Conservation (phyloP, 2,329 filamentous ascomycete species). For the Fusarium haematococcum region DNA sequence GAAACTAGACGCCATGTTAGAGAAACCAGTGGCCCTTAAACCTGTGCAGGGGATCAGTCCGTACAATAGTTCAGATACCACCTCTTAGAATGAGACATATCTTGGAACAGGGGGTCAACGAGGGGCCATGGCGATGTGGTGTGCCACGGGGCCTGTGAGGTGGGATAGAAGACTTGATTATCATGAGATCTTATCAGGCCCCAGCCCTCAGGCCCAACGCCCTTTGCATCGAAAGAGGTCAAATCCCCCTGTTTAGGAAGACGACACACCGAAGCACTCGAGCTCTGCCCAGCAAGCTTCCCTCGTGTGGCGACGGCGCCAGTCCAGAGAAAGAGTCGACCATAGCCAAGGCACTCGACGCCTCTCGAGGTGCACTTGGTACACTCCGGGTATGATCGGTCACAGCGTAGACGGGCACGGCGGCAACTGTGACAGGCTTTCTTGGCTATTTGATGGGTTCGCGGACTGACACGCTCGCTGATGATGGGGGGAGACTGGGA, state of each 20-base stretch:
- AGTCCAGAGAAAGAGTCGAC: conserved; percentile 65
- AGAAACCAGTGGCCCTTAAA: background rate
- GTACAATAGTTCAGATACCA: conserved; percentile 56
- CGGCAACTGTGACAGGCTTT: conserved; percentile 65
- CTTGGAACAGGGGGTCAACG: conserved; percentile 60
- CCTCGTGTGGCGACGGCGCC: conserved; percentile 58
- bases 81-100: conserved; percentile 61
- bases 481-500: conserved; percentile 29
- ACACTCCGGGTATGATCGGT: conserved; percentile 62
- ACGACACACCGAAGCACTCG: conserved; percentile 42
- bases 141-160: conserved; percentile 21
- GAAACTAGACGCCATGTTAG: conserved; percentile 51
- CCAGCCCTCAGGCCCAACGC: conserved; percentile 16
- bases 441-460: conserved; percentile 26
- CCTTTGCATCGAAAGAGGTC: conserved; percentile 17
- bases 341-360: conserved; percentile 64
- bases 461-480: conserved; percentile 24
- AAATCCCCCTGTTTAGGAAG: conserved; percentile 28
- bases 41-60: background rate
- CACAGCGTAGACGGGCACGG: conserved; percentile 63
- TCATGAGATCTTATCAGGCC: conserved; percentile 11
- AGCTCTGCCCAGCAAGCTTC: conserved; percentile 54
- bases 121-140: conserved; percentile 50
- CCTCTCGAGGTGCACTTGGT: conserved; percentile 61
- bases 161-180: conserved; percentile 28